Evolutionary conservation across 371 early-diverging fungal genomes (phyloP).

Genomic region (Cokeromyces recurvatus): DNA sequence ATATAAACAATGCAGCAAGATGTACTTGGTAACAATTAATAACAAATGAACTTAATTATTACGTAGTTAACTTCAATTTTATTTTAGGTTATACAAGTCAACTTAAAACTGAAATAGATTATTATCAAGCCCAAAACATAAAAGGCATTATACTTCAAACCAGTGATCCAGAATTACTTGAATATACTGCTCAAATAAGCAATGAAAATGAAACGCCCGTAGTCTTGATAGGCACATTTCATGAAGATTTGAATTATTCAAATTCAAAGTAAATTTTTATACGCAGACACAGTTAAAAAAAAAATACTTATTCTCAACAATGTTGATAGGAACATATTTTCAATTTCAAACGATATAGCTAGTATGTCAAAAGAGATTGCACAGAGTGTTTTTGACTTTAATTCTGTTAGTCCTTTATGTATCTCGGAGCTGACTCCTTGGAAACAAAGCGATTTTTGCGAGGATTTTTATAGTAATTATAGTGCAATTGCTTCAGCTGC

Average conservation of each 20-base stretch:
- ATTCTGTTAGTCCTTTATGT: slow-evolving; percentile 12
- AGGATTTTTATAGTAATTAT: slow-evolving; percentile 11
- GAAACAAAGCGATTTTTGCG: slow-evolving; percentile 13
- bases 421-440: slow-evolving; percentile 12
- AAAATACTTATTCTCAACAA: slow-evolving; percentile 3
- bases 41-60: too few relatives aligned
- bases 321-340: background rate
- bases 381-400: slow-evolving; percentile 9
- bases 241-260: background rate
- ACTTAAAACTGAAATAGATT: background rate
- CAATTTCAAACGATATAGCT: slow-evolving; percentile 5
- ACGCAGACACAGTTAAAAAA: background rate
- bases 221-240: slow-evolving; percentile 13
- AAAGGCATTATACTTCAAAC: slow-evolving; percentile 19
- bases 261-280: background rate
- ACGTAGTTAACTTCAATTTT: too few relatives aligned
- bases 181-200: slow-evolving; percentile 2
- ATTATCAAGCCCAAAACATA: background rate
- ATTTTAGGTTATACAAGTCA: background rate
- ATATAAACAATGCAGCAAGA: background rate
- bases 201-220: slow-evolving; percentile 3
- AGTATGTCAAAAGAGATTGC: slow-evolving; percentile 7
- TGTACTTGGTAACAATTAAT: background rate
- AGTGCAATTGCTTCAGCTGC: background rate
- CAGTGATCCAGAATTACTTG: slow-evolving; percentile 8